A percentile compares a stretch with the other conserved stretches of the same genome.
These are phyloP conservation scores for Singerocomus rubriflavus DNA, from an alignment of 1,284 basidiomycete species.

Conservation along the genomic window DNA sequence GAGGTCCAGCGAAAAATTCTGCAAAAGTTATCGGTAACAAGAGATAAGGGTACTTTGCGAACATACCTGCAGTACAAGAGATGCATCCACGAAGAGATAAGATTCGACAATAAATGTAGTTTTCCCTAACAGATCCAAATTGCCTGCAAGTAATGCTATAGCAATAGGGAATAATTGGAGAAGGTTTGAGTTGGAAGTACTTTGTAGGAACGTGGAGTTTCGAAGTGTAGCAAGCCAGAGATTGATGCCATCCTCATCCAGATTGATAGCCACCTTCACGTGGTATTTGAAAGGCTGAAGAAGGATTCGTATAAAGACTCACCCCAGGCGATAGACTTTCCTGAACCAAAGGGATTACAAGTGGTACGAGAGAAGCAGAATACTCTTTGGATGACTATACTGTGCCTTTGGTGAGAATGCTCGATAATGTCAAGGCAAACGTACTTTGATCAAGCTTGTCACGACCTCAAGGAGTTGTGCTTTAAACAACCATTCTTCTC, in stretches of 20 bases:
- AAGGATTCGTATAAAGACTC: conserved; percentile 19
- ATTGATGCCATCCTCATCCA: conserved; percentile 77
- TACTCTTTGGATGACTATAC: conserved; percentile 59
- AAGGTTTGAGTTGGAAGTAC: conserved; percentile 51
- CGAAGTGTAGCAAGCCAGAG: conserved; percentile 77
- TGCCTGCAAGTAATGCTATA: conserved; percentile 58
- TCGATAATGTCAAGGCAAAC: conserved; percentile 14
- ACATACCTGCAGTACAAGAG: conserved; percentile 65
- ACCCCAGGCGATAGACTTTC: conserved; percentile 71
- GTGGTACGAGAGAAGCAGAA: conserved; percentile 51
- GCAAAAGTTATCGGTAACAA: conserved; percentile 5
- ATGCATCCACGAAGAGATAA: conserved; percentile 73
- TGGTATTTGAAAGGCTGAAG: conserved; percentile 6
- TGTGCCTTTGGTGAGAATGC: background rate
- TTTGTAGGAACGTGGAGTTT: conserved; percentile 59
- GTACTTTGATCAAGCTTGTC: conserved; percentile 68
- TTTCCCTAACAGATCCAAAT: conserved; percentile 75
- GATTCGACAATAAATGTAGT: conserved; percentile 73
- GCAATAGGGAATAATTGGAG: conserved; percentile 69
- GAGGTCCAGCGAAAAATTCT: conserved; percentile 53
- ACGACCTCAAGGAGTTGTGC: conserved; percentile 69
- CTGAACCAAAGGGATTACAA: conserved; percentile 74
- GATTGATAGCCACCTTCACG: conserved; percentile 60
- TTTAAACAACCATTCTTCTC: conserved; percentile 80
- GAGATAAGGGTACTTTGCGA: background rate